Conservation (phyloP, 2,329 filamentous ascomycete species). For the Zopfia rhizophila region DNA sequence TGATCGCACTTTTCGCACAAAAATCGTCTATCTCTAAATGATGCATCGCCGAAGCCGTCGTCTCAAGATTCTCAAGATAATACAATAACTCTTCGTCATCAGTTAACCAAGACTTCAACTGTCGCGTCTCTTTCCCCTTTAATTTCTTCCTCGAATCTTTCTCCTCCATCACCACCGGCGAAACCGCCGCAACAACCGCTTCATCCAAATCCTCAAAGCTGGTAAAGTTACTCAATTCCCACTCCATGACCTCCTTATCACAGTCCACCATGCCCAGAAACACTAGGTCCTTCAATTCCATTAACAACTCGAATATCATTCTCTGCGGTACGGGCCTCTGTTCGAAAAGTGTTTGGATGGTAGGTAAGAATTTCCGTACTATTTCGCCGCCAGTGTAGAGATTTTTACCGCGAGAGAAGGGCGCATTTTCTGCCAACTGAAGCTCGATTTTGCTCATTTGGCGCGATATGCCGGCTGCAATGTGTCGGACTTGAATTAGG, state of each 20-base stretch:
- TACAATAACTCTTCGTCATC: slow-evolving; percentile 38
- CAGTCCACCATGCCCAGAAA: slow-evolving; percentile 40
- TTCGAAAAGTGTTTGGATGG: slow-evolving; percentile 44
- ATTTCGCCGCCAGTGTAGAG: slow-evolving; percentile 46
- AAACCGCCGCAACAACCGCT: slow-evolving; percentile 33
- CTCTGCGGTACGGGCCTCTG: slow-evolving; percentile 42
- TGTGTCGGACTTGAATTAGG: slow-evolving; percentile 46
- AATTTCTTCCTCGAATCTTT: slow-evolving; percentile 4
- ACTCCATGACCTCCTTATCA: slow-evolving; percentile 39
- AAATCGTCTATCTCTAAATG: slow-evolving; percentile 41
- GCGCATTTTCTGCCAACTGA: slow-evolving; percentile 48
- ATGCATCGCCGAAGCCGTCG: slow-evolving; percentile 39
- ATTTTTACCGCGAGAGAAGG: slow-evolving; percentile 44
- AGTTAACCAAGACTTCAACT: background rate
- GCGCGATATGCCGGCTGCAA: slow-evolving; percentile 45
- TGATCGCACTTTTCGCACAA: slow-evolving; percentile 43
- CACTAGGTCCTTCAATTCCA: slow-evolving; percentile 47
- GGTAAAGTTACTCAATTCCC: slow-evolving; percentile 38
- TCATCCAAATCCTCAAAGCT: slow-evolving; percentile 46
- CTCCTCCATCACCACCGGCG: slow-evolving; percentile 18
- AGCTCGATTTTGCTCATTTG: slow-evolving; percentile 48
- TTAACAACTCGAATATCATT: slow-evolving; percentile 48
- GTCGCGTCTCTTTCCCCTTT: background rate
- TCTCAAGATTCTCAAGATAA: slow-evolving; percentile 46
- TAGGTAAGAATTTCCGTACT: slow-evolving; percentile 42